Conservation (phyloP, 331 rosid species). For the Telfairia occidentalis region DNA sequence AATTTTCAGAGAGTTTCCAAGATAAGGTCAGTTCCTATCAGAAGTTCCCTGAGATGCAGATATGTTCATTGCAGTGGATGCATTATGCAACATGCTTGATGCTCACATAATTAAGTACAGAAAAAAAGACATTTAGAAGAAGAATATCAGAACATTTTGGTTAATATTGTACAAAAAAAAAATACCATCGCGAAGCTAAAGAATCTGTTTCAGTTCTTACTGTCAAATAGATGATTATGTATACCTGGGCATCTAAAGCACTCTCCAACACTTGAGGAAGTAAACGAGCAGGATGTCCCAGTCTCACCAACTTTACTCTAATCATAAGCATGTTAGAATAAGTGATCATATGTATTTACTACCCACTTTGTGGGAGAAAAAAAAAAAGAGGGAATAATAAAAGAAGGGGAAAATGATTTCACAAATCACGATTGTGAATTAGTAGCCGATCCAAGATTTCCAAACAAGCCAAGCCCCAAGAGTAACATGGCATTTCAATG, state of each 20-base stretch:
- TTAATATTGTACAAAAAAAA: neutral
- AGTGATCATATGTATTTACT: slow-evolving; percentile 2
- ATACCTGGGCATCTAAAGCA: slow-evolving; percentile 94
- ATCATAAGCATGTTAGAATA: slow-evolving; percentile 15
- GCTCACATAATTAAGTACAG: neutral
- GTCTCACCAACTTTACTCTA: slow-evolving; percentile 90
- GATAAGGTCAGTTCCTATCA: neutral
- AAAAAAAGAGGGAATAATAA: neutral
- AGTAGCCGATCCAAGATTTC: neutral
- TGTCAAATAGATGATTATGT: neutral
- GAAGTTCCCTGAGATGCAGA: neutral
- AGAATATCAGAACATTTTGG: neutral
- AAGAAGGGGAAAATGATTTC: neutral
- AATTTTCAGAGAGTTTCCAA: neutral
- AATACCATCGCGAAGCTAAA: neutral
- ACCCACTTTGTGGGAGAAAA: slow-evolving; percentile 18
- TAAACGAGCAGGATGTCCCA: slow-evolving; percentile 98
- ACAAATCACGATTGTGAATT: neutral
- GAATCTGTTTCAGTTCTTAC: neutral
- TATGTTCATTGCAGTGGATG: neutral
- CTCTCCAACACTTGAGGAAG: slow-evolving; percentile 96
- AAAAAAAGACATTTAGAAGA: neutral
- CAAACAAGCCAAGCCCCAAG: neutral
- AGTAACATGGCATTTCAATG: neutral
- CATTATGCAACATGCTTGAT: neutral